These are phyloP conservation scores for Chrysopogon serrulatus DNA, from an alignment of 176 grass and related monocot species.

Conservation along the genomic window DNA sequence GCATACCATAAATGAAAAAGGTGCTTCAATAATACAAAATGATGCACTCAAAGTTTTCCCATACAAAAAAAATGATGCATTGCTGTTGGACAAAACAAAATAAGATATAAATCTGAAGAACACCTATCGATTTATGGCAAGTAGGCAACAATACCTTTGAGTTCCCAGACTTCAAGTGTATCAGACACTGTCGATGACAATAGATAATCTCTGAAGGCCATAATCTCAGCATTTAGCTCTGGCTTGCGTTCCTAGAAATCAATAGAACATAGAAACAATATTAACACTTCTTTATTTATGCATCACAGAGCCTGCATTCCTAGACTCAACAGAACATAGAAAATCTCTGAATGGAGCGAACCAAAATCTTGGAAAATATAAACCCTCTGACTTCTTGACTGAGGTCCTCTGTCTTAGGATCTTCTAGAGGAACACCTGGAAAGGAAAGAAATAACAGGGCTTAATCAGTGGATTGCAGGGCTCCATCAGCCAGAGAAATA, in stretches of 20 bases:
- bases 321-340: neutral
- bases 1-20: conserved; percentile 21
- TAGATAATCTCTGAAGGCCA: conserved; percentile 88
- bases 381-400: conserved; percentile 96
- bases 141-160: conserved; percentile 63
- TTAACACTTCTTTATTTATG: conserved; percentile 20
- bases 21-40: neutral
- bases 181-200: conserved; percentile 89
- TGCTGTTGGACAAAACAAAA: conserved; percentile 18
- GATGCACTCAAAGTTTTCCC: neutral
- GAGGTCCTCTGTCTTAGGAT: conserved; percentile 88
- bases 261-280: conserved; percentile 18
- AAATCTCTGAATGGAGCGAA: conserved; percentile 42
- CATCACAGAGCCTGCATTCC: neutral
- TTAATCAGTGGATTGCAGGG: neutral
- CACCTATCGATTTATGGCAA: neutral
- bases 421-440: conserved; percentile 77
- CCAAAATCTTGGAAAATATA: conserved; percentile 98
- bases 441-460: conserved; percentile 2
- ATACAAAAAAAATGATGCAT: neutral
- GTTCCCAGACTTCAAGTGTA: conserved; percentile 98
- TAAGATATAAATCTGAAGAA: neutral
- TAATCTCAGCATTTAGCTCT: conserved; percentile 73
- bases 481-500: neutral
- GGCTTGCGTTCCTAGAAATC: conserved; percentile 79